These are phyloP conservation scores for Carpinus viminea DNA, from an alignment of 306 rosid genomes.

Conservation along the genomic window DNA sequence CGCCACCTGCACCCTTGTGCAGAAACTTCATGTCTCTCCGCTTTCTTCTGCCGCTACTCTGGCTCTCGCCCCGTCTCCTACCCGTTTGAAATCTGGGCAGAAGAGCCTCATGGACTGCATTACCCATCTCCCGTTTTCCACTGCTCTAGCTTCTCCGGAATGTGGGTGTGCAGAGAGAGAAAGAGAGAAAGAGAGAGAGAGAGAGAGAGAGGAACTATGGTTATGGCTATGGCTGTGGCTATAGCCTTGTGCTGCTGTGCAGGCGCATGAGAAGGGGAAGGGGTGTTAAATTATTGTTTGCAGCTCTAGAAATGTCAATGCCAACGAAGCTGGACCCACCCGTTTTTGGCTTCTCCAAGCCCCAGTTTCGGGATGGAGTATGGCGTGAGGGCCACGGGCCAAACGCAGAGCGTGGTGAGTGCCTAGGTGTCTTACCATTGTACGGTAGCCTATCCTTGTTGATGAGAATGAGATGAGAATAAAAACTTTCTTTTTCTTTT, in stretches of 20 bases:
- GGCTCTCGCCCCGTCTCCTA: slow-evolving; percentile 2
- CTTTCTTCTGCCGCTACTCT: slow-evolving; percentile 4
- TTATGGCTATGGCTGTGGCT: neutral
- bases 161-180: neutral
- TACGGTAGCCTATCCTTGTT: no score
- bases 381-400: slow-evolving; percentile 30
- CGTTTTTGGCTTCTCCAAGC: slow-evolving; percentile 40
- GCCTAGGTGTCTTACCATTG: neutral
- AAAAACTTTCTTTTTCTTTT: no score
- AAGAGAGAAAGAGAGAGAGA: neutral
- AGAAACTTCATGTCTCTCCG: slow-evolving; percentile 3
- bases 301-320: slow-evolving; percentile 84
- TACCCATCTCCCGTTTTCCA: neutral
- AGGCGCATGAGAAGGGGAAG: slow-evolving; percentile 5
- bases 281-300: slow-evolving; percentile 52
- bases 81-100: slow-evolving; percentile 21
- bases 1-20: neutral
- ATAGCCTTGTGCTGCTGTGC: neutral
- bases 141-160: no score
- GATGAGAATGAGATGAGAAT: no score
- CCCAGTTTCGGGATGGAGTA: slow-evolving; percentile 35
- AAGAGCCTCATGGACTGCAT: slow-evolving; percentile 35
- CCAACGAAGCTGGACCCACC: slow-evolving; percentile 90
- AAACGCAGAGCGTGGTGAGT: slow-evolving; percentile 21
- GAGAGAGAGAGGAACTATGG: neutral